Conservation (phyloP, 176 grass and related monocot genomes). For the Poa annua region DNA sequence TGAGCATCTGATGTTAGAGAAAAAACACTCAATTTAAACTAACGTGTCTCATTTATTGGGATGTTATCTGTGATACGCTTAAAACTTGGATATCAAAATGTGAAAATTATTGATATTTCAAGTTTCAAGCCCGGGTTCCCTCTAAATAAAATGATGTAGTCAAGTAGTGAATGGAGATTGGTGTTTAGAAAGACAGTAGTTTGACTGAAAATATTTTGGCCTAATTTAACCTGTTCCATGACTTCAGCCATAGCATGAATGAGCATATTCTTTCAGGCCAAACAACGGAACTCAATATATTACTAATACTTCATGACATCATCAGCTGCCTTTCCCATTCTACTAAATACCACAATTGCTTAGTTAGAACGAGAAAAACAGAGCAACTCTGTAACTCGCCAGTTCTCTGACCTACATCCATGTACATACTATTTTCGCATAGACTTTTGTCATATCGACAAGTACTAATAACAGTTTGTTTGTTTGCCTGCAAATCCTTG, state of each 20-base stretch:
- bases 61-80: background rate
- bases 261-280: constrained; percentile 5
- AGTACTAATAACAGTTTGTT: constrained; percentile 4
- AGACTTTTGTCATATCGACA: background rate
- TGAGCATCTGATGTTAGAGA: background rate
- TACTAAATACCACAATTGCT: background rate
- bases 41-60: background rate
- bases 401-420: background rate
- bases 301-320: background rate
- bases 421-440: too few species aligned
- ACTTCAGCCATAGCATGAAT: constrained; percentile 2
- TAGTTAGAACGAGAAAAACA: constrained; percentile 2
- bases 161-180: background rate
- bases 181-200: background rate
- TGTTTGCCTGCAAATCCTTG: background rate
- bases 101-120: constrained; percentile 24
- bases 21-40: constrained; percentile 8
- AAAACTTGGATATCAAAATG: constrained; percentile 5
- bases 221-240: constrained; percentile 6
- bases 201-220: background rate
- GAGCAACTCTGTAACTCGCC: background rate
- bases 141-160: background rate
- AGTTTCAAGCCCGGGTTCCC: background rate
- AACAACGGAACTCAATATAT: background rate
- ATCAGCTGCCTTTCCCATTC: background rate